Conservation (phyloP, 371 early-diverging fungal species). For the Mucor irregularis region DNA sequence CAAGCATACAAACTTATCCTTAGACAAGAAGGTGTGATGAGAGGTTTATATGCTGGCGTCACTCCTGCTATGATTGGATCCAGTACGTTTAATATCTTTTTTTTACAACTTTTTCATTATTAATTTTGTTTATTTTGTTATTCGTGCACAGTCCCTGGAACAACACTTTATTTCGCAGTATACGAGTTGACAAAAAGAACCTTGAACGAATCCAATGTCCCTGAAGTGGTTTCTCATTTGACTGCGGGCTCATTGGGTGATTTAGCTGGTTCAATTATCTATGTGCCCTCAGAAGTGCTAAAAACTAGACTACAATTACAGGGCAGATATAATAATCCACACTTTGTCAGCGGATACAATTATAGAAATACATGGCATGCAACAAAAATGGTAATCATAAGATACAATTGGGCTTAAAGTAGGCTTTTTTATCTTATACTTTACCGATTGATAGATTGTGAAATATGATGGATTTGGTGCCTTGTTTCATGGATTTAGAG, state of each 20-base stretch:
- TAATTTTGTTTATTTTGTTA: too few species aligned
- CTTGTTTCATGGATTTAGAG: conserved; percentile 68
- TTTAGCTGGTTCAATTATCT: conserved; percentile 69
- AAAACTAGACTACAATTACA: conserved; percentile 84
- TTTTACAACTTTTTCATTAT: not conserved
- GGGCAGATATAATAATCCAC: conserved; percentile 77
- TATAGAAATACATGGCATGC: conserved; percentile 77
- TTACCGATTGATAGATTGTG: conserved; percentile 45
- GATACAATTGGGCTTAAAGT: not conserved
- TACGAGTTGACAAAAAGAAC: conserved; percentile 75
- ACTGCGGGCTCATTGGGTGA: conserved; percentile 76
- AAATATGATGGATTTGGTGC: conserved; percentile 65
- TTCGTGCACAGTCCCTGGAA: conserved; percentile 65
- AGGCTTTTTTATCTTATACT: not conserved
- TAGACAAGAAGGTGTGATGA: conserved; percentile 67
- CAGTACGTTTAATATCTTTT: conserved; percentile 34
- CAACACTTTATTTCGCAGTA: conserved; percentile 73
- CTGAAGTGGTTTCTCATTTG: conserved; percentile 67
- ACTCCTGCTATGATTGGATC: conserved; percentile 79
- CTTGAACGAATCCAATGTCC: conserved; percentile 55
- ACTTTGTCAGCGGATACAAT: conserved; percentile 75
- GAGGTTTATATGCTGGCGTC: conserved; percentile 76
- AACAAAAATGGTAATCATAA: conserved; percentile 52
- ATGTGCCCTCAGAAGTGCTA: conserved; percentile 80
- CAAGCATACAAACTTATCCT: conserved; percentile 67